Base-by-base conservation (phyloP, 2,329 filamentous ascomycete species). In the Nemania bipapillata region DNA sequence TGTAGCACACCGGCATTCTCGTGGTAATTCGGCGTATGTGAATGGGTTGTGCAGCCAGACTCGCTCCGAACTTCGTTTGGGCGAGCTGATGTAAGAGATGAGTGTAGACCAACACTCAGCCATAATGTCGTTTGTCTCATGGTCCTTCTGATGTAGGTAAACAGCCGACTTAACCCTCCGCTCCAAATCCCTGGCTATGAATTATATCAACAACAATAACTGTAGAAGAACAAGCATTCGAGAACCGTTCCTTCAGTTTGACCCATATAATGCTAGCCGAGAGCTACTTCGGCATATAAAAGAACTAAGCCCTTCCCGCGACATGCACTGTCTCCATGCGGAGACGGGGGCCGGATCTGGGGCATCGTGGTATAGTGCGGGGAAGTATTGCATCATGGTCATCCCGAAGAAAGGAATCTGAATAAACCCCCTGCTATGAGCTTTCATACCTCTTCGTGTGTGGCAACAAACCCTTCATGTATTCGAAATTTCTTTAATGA, bases 1-100 rank as follows among this genome's bases (percentile, higher is more conserved):
- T 72, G 57, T 4, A 80, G 71, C 17, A 79, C 76, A 2, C 77
- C 78, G 11, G 73, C 70, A 53, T 76, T 71, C 40, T 69, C 60
- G 58, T 80, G 78, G 52, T 79, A 80, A 49, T 67, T 52, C 26
- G 55, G 26, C 9, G 1, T 63, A 3, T 28, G 15, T 12, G 49
- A 24, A 49, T 35, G 30, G 15, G 12, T 17, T 24, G 35, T 30
- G 6, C 5, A 5, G 20, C 9, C 28, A n/a, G 28, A 45, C 7
- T 22, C 52, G 20, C 24, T 58, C n/a, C 8, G 40, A 52, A 17
- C 22, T 4, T 17, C 12, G 20, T 11, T 62, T 11, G 58, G 70
- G 58, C 53, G 50, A 40, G 62, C 45, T 28, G 37, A 11, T 11
- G 26, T 17, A 47, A 65, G 45, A 42, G 20, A 11, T 17, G 49